phyloP scores from a whole-genome alignment of 2,329 filamentous ascomycete species.

The Rutstroemia sp. region DNA sequence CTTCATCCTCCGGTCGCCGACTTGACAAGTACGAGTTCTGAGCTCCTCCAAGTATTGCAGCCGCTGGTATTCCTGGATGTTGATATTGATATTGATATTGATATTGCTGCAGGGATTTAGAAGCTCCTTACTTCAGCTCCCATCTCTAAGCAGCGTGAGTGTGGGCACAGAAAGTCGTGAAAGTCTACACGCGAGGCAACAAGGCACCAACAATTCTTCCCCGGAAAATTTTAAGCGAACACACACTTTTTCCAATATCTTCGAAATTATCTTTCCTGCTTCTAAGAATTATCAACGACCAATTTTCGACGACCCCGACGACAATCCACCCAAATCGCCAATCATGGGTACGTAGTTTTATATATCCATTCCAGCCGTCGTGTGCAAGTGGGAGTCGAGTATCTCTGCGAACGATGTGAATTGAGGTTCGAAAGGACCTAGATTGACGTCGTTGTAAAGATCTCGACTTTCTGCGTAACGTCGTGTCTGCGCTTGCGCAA shows the following conservation, averaged over 20 bases:
- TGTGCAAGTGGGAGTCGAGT: slow-evolving; percentile 30
- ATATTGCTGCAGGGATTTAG: no score
- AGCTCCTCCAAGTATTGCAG: no score
- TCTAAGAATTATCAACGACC: slow-evolving; percentile 4
- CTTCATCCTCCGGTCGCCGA: no score
- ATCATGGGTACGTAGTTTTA: slow-evolving; percentile 33
- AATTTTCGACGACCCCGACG: slow-evolving; percentile 9
- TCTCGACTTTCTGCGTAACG: slow-evolving; percentile 27
- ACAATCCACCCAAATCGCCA: slow-evolving; percentile 24
- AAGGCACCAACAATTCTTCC: neutral
- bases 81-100: no score
- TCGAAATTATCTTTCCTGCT: slow-evolving; percentile 9
- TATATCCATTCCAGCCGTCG: slow-evolving; percentile 28
- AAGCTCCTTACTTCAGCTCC: neutral
- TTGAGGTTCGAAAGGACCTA: slow-evolving; percentile 15
- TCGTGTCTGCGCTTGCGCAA: slow-evolving; percentile 20
- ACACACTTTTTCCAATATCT: slow-evolving; percentile 10
- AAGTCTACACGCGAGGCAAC: neutral
- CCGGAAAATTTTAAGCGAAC: slow-evolving; percentile 8
- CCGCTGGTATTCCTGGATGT: no score
- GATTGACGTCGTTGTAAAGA: slow-evolving; percentile 11
- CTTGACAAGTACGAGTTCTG: no score
- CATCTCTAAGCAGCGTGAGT: no score
- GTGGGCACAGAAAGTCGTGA: neutral
- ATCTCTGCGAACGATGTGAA: slow-evolving; percentile 13